A percentile compares a stretch with the other conserved stretches of the same genome.
Conservation (phyloP, 176 grass and related monocot genomes). For the Ampelocalamus luodianensis region DNA sequence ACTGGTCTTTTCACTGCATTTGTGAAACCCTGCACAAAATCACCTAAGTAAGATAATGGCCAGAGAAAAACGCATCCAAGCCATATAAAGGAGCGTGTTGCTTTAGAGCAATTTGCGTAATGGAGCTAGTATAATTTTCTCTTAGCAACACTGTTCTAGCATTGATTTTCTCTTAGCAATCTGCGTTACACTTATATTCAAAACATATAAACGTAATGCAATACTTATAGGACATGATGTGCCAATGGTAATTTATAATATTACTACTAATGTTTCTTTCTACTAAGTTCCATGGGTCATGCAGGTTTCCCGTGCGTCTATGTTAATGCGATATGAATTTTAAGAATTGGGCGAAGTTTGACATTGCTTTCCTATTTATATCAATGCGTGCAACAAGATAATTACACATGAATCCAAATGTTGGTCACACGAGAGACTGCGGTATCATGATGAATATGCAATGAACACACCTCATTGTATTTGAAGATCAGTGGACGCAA, state of each 20-base stretch:
- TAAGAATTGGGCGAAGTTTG: not conserved
- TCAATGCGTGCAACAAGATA: constrained; percentile 22
- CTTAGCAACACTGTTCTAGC: not conserved
- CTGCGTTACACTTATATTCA: not conserved
- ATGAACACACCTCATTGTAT: constrained; percentile 81
- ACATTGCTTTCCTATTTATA: constrained; percentile 3
- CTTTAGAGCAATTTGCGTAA: constrained; percentile 1
- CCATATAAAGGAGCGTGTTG: constrained; percentile 15
- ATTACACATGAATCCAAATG: constrained; percentile 15
- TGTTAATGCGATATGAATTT: not conserved
- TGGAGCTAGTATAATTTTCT: not conserved
- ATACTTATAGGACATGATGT: not conserved
- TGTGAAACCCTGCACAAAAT: constrained; percentile 85
- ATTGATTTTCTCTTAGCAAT: not conserved
- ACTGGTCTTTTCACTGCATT: constrained; percentile 97
- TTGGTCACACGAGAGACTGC: not conserved
- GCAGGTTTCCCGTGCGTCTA: not conserved
- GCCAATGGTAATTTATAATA: not conserved
- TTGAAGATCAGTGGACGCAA: constrained; percentile 88
- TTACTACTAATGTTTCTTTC: not conserved
- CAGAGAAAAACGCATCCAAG: not conserved
- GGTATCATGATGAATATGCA: constrained; percentile 4
- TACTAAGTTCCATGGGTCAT: not conserved
- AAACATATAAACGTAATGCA: not conserved
- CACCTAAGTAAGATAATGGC: constrained; percentile 26